Evolutionary conservation across 805 yeast species (phyloP), one percentile per base, ranked within the genome.

Genomic region (Vanderwaltozyma verrucispora): DNA sequence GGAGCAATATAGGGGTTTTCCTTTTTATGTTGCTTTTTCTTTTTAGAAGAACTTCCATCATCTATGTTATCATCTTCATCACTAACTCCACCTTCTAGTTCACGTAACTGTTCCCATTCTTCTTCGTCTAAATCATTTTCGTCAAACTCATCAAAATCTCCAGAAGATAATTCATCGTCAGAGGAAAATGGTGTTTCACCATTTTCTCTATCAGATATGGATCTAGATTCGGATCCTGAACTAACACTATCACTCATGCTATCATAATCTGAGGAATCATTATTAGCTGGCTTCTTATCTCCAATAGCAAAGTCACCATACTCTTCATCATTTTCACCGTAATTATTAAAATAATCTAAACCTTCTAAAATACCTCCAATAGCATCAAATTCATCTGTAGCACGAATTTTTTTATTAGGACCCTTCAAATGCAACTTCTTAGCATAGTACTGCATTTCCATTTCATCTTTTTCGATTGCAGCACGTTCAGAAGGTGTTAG

Each of bases 351-450:
- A 47, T 54, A 66, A 42, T 64, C 69, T 30, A 66, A 47, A 20
- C 88, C 95, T 37, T 84, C 95, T 4, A 87, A 62, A 17, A 87
- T 54, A n/a, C 87, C 94, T 32, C 83, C 95, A 33, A 87, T 65
- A 2, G 79, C 72, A 58, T 86, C 95, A 51, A 80, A 82, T 12
- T 76, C 86, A 28, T 70, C 77, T 3, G 53, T 53, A 3, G 64
- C 64, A 30, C 37, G 56, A 44, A 71, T 72, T 28, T 68, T 60
- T 33, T 80, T 63, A 13, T 65, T 67, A 38, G 68, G 69, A 0
- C 75, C 73, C 45, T 76, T 76, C 47, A 83, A 56, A 1, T 94
- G 94, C 9, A 88, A 65, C 50, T 82, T 79, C 44, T 80, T 80
- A 3, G 96, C 88, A 56, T 86, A 88, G 52, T 80, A 85, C 30